Evolutionary conservation across 129 eudicot genomes (phyloP).

Genomic region (Smallanthus sonchifolius): DNA sequence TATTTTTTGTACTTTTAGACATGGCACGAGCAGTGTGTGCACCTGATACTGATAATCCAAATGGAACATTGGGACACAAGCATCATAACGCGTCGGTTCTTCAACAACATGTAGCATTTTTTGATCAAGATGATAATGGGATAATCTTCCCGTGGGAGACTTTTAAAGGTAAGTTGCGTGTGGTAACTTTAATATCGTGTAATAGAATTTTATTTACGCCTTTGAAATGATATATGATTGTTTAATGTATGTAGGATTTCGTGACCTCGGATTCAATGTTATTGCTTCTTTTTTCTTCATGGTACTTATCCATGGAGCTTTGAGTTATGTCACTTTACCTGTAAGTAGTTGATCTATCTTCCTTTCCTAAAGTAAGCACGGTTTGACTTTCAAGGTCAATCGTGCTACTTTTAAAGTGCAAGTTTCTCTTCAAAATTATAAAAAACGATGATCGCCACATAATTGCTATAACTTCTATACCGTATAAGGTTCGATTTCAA

Average conservation of each 20-base stretch:
- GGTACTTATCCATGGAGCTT: conserved; percentile 34
- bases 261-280: conserved; percentile 50
- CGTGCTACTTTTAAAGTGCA: background rate
- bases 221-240: background rate
- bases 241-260: conserved; percentile 35
- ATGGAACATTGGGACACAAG: conserved; percentile 55
- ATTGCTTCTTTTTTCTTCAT: conserved; percentile 36
- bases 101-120: conserved; percentile 54
- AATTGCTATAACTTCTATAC: background rate
- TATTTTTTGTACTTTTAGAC: conserved; percentile 19
- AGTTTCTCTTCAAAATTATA: background rate
- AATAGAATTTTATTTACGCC: background rate
- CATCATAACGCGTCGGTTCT: conserved; percentile 48
- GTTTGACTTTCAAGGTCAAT: conserved; percentile 12
- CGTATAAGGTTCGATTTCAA: background rate
- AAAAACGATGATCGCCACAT: background rate
- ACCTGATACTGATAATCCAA: conserved; percentile 41
- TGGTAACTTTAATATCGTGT: background rate
- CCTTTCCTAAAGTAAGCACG: background rate
- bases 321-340: conserved; percentile 55
- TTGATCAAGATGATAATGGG: conserved; percentile 51
- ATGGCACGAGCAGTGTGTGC: conserved; percentile 53
- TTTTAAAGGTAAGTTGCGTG: conserved; percentile 28
- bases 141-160: conserved; percentile 59
- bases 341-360: conserved; percentile 28